phyloP scores from a whole-genome alignment of 2,329 filamentous ascomycete genomes.

The Penicillium brasilianum region DNA sequence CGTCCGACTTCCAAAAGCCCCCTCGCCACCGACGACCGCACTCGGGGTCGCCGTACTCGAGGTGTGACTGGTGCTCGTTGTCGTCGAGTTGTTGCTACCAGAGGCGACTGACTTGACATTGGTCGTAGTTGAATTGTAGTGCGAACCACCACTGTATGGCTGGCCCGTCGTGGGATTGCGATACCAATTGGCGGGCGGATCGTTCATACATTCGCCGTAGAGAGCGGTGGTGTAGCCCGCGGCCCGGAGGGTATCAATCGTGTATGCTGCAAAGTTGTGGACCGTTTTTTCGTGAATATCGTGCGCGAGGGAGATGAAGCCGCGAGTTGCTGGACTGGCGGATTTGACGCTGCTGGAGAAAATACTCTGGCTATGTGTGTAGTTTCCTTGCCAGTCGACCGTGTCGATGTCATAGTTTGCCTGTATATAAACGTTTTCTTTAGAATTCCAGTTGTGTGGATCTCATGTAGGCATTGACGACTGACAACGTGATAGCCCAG shows the following conservation, averaged over 20 bases:
- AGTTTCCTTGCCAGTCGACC: neutral
- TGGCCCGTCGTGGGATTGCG: neutral
- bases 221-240: neutral
- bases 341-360: neutral
- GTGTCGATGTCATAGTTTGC: conserved; percentile 2
- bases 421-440: neutral
- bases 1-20: neutral
- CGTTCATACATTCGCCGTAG: neutral
- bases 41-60: neutral
- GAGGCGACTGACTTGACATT: neutral
- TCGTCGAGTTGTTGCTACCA: neutral
- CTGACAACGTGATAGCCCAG: neutral
- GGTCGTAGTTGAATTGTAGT: neutral
- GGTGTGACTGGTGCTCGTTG: neutral
- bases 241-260: neutral
- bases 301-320: neutral
- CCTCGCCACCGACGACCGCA: neutral
- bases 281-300: neutral
- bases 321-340: neutral
- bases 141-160: neutral
- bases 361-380: neutral
- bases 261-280: neutral
- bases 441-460: too few relatives aligned
- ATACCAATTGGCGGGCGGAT: neutral
- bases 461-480: neutral